A percentile compares a stretch with the other conserved stretches of the same genome.
Evolutionary conservation across 257 asterid genomes (phyloP).

Genomic region (Nicotiana sylvestris): DNA sequence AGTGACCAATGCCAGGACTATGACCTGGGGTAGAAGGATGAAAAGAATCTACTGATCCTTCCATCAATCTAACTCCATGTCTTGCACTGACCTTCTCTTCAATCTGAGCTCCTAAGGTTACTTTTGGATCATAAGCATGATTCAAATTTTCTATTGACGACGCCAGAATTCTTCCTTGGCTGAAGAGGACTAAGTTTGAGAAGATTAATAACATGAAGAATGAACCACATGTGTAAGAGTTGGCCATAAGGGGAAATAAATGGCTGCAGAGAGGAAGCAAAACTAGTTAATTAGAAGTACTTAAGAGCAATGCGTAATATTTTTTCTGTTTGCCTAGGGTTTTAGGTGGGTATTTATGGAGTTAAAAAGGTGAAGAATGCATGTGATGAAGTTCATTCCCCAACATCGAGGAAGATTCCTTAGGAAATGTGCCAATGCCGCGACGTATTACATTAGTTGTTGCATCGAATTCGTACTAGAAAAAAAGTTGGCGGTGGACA

Average conservation of each 20-base stretch:
- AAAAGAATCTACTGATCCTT: slow-evolving; percentile 40
- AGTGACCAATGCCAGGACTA: slow-evolving; percentile 89
- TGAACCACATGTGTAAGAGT: slow-evolving; percentile 12
- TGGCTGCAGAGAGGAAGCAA: not conserved
- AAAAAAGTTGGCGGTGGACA: not conserved
- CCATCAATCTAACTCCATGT: slow-evolving; percentile 18
- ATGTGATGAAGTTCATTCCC: slow-evolving; percentile 34
- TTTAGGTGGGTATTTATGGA: slow-evolving; percentile 31
- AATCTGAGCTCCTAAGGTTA: not conserved
- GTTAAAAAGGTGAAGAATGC: slow-evolving; percentile 31
- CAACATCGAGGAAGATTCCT: slow-evolving; percentile 50
- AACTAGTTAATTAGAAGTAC: not conserved
- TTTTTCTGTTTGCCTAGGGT: not conserved
- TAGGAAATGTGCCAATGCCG: not conserved
- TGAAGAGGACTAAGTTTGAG: slow-evolving; percentile 22
- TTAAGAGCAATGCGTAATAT: not conserved
- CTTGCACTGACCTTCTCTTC: not conserved
- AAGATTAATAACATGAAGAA: slow-evolving; percentile 26
- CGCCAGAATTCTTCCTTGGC: slow-evolving; percentile 33
- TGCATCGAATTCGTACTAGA: not conserved
- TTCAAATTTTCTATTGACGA: not conserved
- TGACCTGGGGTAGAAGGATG: slow-evolving; percentile 62
- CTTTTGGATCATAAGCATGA: not conserved
- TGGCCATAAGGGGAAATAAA: slow-evolving; percentile 23
- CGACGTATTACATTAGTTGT: not conserved